phyloP scores from a whole-genome alignment of 495 filamentous ascomycete genomes.

The Talaromyces proteolyticus region DNA sequence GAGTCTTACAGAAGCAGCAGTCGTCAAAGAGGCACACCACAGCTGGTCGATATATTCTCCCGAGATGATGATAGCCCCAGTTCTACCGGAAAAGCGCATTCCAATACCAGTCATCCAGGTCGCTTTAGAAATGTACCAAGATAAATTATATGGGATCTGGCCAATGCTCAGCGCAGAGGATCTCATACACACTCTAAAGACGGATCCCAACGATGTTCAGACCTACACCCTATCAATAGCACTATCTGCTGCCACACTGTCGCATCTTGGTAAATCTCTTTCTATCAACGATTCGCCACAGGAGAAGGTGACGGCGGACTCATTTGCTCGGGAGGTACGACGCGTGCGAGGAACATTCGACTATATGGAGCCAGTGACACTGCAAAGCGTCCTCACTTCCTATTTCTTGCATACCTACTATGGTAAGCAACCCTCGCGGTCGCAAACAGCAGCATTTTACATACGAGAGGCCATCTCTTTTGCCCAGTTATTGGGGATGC shows the following conservation, averaged over 20 bases:
- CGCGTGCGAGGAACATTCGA: neutral
- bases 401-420: constrained; percentile 44
- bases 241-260: constrained; percentile 37
- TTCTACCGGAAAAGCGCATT: neutral
- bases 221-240: constrained; percentile 32
- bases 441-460: constrained; percentile 30
- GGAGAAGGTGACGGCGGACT: neutral
- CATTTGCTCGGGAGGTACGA: neutral
- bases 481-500: constrained; percentile 18
- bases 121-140: neutral
- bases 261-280: constrained; percentile 26
- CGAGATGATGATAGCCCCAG: neutral
- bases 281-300: neutral
- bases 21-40: neutral
- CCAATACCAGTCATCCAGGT: neutral
- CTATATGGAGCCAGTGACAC: constrained; percentile 7
- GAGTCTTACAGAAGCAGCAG: neutral
- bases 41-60: neutral
- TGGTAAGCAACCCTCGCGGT: constrained; percentile 34
- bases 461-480: constrained; percentile 39
- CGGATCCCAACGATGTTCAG: constrained; percentile 23
- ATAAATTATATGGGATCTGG: neutral
- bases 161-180: neutral
- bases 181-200: neutral
- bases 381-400: constrained; percentile 24